phyloP scores from a whole-genome alignment of 345 rosid genomes.

The Murraya paniculata region DNA sequence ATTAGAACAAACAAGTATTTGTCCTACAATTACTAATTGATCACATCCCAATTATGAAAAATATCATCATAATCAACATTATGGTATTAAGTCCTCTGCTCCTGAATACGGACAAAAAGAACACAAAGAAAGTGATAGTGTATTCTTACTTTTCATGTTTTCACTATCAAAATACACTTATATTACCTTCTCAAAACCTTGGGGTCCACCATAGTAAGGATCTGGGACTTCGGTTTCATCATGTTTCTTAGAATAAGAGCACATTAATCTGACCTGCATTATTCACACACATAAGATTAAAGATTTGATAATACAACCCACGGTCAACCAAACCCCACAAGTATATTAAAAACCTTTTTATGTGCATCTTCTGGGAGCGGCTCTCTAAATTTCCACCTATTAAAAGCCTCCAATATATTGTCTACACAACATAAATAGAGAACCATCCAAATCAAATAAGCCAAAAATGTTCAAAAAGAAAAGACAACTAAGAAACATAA shows the following conservation, averaged over 20 bases:
- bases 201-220: constrained; percentile 90
- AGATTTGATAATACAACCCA: neutral
- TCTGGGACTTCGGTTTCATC: constrained; percentile 83
- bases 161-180: neutral
- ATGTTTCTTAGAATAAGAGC: constrained; percentile 89
- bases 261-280: constrained; percentile 83
- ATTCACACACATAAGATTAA: neutral
- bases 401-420: constrained; percentile 72
- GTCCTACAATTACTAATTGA: neutral
- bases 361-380: constrained; percentile 64
- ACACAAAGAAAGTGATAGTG: neutral
- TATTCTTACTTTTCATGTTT: neutral
- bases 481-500: neutral
- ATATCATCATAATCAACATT: neutral
- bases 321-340: neutral
- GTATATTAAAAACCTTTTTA: constrained; percentile 50
- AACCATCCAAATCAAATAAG: neutral
- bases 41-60: neutral
- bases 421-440: constrained; percentile 30
- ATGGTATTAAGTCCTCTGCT: neutral
- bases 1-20: neutral
- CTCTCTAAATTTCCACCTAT: constrained; percentile 69
- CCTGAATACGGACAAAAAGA: neutral
- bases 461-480: neutral
- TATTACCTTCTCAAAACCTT: constrained; percentile 90